Base-by-base conservation (phyloP, 2,329 filamentous ascomycete genomes). In the Clonostachys chloroleuca region DNA sequence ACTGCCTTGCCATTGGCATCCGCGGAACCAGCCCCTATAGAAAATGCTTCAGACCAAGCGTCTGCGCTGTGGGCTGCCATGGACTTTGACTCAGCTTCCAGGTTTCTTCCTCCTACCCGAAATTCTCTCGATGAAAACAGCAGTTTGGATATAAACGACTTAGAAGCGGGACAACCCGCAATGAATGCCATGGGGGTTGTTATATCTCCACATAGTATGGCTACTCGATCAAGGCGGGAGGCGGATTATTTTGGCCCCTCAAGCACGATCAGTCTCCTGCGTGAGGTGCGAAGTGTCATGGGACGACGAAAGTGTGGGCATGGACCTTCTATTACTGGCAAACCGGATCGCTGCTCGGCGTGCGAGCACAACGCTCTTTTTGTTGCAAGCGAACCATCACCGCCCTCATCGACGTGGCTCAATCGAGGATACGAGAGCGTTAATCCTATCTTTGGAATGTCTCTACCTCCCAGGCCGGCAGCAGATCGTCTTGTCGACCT, bases 401-500 rank as follows among this genome's bases (percentile, higher is more conserved):
- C 36, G 14, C 36, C 36, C 17, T n/a, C 36, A n/a, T 39, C 36
- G 17, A 8, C 36, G 3, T n/a, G 14, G 14, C 36, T 18, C 14
- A 18, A 18, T n/a, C 36, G 12, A 2, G 34, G 20, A 6, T 16
- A 35, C 17, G 18, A 18, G 33, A n/a, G 54, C 7, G 9, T 30
- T 30, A 30, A 30, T 3, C 24, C 24, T 30, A 30, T 30, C 24
- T 30, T 30, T 30, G 24, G 24, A 10, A 30, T 30, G 24, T 10
- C 8, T 30, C 9, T 30, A 3, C 53, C 53, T 6, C 44, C 47
- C 2, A 40, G 53, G 18, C 14, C 40, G 14, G 49, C 47, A 16
- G 53, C 53, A 3, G 50, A 54, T 40, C 30, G 48, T 12, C 46
- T 55, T 3, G 46, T 54, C 12, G 42, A 49, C 5, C 33, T 47